These are phyloP conservation scores for Chaetothyriales sp. DNA, from an alignment of 2,329 filamentous ascomycete genomes.

Conservation along the genomic window DNA sequence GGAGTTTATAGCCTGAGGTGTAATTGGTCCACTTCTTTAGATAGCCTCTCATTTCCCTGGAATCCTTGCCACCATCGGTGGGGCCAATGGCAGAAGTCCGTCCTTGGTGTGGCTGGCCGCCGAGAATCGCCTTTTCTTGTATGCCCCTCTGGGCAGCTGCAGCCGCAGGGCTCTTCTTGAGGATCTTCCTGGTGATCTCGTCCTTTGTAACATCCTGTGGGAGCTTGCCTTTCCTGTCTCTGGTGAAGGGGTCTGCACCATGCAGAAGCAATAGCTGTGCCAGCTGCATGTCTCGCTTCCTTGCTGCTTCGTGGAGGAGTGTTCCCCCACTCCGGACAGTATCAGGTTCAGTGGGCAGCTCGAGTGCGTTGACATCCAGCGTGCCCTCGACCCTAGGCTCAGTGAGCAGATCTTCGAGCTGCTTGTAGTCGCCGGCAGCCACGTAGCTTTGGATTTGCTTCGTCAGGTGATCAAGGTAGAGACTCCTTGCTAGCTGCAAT, in stretches of 20 bases:
- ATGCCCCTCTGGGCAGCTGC: conserved; percentile 89
- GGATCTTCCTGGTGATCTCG: conserved; percentile 70
- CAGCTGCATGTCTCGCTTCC: conserved; percentile 71
- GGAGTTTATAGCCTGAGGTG: conserved; percentile 85
- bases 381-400: conserved; percentile 75
- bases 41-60: conserved; percentile 95
- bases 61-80: conserved; percentile 57
- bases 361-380: conserved; percentile 82
- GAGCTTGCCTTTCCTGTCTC: conserved; percentile 88
- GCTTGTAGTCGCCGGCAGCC: conserved; percentile 57
- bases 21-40: conserved; percentile 99
- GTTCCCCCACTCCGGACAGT: conserved; percentile 80
- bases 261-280: conserved; percentile 86
- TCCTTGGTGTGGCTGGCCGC: conserved; percentile 43
- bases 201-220: conserved; percentile 95
- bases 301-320: conserved; percentile 80
- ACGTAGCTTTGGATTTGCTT: conserved; percentile 73
- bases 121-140: conserved; percentile 91
- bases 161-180: conserved; percentile 89
- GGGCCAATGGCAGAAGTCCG: conserved; percentile 36
- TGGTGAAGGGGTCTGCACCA: conserved; percentile 86
- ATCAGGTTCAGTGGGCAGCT: conserved; percentile 66
- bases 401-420: conserved; percentile 64
- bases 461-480: conserved; percentile 79
- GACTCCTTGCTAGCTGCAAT: conserved; percentile 74